These are phyloP conservation scores for Tulasnella sp. DNA, from an alignment of 768 basidiomycete genomes.

Conservation along the genomic window DNA sequence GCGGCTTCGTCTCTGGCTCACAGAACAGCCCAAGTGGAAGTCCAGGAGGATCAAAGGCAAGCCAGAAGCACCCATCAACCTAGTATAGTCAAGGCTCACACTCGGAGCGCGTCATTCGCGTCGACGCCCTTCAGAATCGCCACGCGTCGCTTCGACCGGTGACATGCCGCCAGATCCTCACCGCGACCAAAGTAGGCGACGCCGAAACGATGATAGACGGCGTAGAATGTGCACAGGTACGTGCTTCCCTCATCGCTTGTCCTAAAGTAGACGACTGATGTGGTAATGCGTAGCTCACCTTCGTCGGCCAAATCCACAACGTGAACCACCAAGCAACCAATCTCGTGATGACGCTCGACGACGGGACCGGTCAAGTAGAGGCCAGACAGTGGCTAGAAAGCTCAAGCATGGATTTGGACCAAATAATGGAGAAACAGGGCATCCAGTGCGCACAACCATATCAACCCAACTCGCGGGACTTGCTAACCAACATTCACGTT, in stretches of 20 bases:
- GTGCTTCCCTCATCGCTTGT: conserved; percentile 7
- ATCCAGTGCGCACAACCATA: background rate
- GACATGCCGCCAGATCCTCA: conserved; percentile 61
- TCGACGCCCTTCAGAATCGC: background rate
- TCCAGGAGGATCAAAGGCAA: background rate
- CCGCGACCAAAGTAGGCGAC: conserved; percentile 69
- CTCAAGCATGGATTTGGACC: conserved; percentile 39
- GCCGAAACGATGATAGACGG: conserved; percentile 82
- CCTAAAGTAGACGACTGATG: conserved; percentile 1
- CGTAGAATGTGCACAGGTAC: conserved; percentile 67
- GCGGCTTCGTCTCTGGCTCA: conserved; percentile 2
- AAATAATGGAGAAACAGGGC: conserved; percentile 23
- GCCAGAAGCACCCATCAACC: background rate
- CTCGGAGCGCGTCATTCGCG: background rate
- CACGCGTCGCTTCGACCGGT: conserved; percentile 53
- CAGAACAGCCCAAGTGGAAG: conserved; percentile 8
- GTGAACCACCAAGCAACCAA: conserved; percentile 68
- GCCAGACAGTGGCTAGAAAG: conserved; percentile 75
- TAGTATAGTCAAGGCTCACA: background rate
- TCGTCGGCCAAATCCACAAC: conserved; percentile 63
- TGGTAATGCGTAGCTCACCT: conserved; percentile 42
- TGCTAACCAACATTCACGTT: conserved; percentile 24
- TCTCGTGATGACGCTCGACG: conserved; percentile 66
- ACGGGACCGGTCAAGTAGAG: conserved; percentile 72
- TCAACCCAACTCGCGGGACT: background rate